Conservation (phyloP, 495 filamentous ascomycete genomes). For the Neurospora sp. region DNA sequence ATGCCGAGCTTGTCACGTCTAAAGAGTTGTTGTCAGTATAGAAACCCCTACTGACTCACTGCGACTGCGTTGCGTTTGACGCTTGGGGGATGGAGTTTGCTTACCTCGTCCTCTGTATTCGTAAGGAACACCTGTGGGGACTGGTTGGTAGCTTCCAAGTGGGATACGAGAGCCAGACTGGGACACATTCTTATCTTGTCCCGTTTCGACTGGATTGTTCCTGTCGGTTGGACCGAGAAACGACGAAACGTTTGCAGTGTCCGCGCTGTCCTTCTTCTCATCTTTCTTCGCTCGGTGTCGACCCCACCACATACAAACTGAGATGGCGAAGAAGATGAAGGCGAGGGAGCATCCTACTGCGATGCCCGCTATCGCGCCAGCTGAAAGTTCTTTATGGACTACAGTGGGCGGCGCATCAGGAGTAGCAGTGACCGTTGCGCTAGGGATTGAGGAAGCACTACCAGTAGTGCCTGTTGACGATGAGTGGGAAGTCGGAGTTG, state of each 20-base stretch:
- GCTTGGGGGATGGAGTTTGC: background rate
- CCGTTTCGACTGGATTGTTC: background rate
- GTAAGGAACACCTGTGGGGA: background rate
- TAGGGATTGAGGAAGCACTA: background rate
- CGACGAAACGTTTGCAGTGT: background rate
- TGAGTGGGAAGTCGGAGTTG: background rate
- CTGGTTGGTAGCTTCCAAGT: background rate
- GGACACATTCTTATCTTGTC: background rate
- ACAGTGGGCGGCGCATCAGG: background rate
- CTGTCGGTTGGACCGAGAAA: background rate
- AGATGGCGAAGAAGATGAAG: conserved; percentile 5
- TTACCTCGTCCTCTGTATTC: background rate
- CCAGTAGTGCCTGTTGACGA: background rate
- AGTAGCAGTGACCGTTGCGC: background rate
- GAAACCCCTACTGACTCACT: background rate
- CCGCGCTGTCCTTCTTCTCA: conserved; percentile 1
- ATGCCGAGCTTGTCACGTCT: background rate
- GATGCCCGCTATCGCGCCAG: conserved; percentile 13
- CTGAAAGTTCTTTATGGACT: conserved; percentile 1
- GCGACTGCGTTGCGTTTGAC: background rate
- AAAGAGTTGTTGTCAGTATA: background rate
- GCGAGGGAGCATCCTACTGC: conserved; percentile 8
- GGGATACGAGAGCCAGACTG: background rate
- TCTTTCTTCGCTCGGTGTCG: conserved; percentile 1
- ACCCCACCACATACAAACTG: conserved; percentile 9